Evolutionary conservation across 495 filamentous ascomycete genomes (phyloP), one percentile per base, ranked within the genome.

Genomic region (Aspergillus mulundensis): DNA sequence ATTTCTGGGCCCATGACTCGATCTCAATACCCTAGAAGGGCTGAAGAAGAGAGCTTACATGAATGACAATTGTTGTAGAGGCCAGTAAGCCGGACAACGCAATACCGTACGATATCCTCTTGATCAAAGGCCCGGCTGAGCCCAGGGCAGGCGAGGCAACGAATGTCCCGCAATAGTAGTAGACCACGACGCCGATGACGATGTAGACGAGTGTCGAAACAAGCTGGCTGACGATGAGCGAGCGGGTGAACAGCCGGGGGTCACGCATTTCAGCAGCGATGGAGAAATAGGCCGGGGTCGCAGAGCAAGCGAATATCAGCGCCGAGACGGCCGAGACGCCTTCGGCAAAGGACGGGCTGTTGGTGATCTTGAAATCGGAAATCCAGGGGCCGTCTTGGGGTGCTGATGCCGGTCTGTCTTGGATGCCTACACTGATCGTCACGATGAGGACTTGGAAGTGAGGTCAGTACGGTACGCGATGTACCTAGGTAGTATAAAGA

Each of bases 241-340:
- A 77, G 60, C 82, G 82, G 46, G 72, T 69, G 57, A 79, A 88
- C 58, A 87, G 78, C 16, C 58, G 58, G 0, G 85, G 87, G 0
- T 85, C 81, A 56, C 85, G 82, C 81, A 91, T 87, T 66, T 91
- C 88, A 32, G 84, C 79, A 61, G 85, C 85, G 66, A 92, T 87
- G 18, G 76, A 78, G 73, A 91, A 89, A 77, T 76, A 87, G 61
- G 70, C 85, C 49, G 80, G 86, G 60, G 74, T 86, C 58, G 81
- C 87, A 8, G 72, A 62, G 70, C 62, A 77, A 23, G 87, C 86
- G 61, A 90, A 88, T 51, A 86, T 74, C 30, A 90, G 82, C 62
- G 89, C 84, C n/a, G 81, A 79, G 24, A 88, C 75, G 10, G 84
- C 82, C 34, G 84, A 77, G 54, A 90, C 70, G 20, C 64, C 71